Evolutionary conservation across 768 basidiomycete genomes (phyloP), one percentile per base, ranked within the genome.

Genomic region (Tylopilus vinaceipallidus): DNA sequence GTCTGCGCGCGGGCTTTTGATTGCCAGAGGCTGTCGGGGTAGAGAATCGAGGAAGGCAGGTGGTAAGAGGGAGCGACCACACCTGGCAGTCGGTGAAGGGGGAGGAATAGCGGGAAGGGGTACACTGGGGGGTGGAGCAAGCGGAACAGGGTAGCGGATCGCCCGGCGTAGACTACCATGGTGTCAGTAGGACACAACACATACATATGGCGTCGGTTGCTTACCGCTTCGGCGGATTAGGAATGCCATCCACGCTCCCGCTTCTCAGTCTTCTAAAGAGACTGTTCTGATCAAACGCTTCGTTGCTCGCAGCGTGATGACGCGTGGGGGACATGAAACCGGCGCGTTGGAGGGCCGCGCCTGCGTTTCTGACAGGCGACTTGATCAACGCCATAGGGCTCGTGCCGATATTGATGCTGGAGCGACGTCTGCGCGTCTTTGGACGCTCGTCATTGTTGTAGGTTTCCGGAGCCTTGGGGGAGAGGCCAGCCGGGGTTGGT

Each of bases 361-460:
- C 73, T 0, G 78, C 82, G 2, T 68, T 76, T 30, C 81, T 75
- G 13, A 72, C 58, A 2, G 83, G 80, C 0, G 81, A 80, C 50
- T 82, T 83, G 56, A 86, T 82, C 30, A 72, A 61, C 35, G 73
- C 72, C 66, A 85, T 78, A 2, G 83, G 81, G 8, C 75, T 80
- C 12, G 73, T 69, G 3, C 67, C 74, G 19, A 81, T 53, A 5
- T 79, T 85, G 26, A 87, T 65, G 32, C 83, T 86, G 16, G 83
- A 84, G 35, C 83, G 80, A 35, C 86, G 78, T 44, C 75, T 77
- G 40, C 86, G 80, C 23, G 82, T 73, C 29, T 74, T 74, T 22
- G 78, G 76, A 65, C 68, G 37, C 6, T 66, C 66, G 16, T 49
- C 20, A 17, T 54, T 54, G 52, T 54, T 39, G 56, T 48, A 20